Conservation (phyloP, 345 rosid genomes). For the Boechera retrofracta region DNA sequence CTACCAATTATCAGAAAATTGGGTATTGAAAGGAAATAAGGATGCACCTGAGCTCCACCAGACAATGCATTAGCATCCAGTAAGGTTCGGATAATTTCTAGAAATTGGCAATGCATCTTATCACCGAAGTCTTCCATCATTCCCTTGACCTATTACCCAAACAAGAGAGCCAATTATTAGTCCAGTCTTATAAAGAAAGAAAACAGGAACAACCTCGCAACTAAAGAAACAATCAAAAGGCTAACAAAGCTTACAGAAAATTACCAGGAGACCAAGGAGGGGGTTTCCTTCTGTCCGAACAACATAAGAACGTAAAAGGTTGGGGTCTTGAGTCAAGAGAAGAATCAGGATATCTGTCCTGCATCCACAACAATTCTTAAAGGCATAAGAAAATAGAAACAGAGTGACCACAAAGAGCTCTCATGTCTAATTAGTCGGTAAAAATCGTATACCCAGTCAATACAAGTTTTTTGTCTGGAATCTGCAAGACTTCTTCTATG, state of each 20-base stretch:
- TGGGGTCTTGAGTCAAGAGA: constrained; percentile 96
- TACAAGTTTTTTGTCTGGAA: constrained; percentile 85
- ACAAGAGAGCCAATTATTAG: constrained; percentile 11
- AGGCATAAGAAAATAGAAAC: constrained; percentile 23
- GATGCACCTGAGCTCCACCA: constrained; percentile 77
- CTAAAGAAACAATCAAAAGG: constrained; percentile 28
- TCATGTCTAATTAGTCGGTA: constrained; percentile 8
- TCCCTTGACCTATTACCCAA: constrained; percentile 78
- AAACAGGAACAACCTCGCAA: constrained; percentile 10
- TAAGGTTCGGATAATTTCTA: constrained; percentile 94
- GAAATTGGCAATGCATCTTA: constrained; percentile 98
- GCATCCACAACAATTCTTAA: constrained; percentile 58
- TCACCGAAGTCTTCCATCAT: constrained; percentile 95
- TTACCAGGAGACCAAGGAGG: constrained; percentile 92
- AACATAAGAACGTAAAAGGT: constrained; percentile 90
- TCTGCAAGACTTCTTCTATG: constrained; percentile 82
- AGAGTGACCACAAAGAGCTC: constrained; percentile 22
- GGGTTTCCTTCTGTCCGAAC: constrained; percentile 77
- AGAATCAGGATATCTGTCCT: constrained; percentile 99
- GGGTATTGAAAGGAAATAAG: constrained; percentile 23
- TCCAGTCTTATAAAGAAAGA: not conserved
- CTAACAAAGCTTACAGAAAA: constrained; percentile 34
- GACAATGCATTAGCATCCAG: constrained; percentile 85
- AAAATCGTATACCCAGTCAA: constrained; percentile 76
- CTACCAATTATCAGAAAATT: not conserved